These are phyloP conservation scores for Wickerhamomyces subpelliculosus DNA, from an alignment of 805 yeast genomes.

Conservation along the genomic window DNA sequence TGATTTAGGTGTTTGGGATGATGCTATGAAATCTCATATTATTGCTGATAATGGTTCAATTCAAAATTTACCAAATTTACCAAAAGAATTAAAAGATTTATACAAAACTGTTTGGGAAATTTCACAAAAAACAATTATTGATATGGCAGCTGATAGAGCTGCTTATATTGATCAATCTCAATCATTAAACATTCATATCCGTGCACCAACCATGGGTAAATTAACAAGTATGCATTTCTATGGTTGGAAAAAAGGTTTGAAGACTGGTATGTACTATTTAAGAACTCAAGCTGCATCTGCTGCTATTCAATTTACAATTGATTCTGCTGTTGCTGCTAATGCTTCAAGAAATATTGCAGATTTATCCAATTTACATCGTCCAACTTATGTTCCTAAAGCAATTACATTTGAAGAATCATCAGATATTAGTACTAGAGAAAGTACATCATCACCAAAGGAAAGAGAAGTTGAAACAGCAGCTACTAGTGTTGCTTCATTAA, in stretches of 20 bases:
- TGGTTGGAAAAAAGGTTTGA: slow-evolving; percentile 94
- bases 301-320: slow-evolving; percentile 86
- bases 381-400: slow-evolving; percentile 26
- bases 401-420: slow-evolving; percentile 11
- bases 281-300: slow-evolving; percentile 96
- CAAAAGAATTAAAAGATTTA: slow-evolving; percentile 64
- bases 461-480: slow-evolving; percentile 28
- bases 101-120: slow-evolving; percentile 97
- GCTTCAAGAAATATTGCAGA: slow-evolving; percentile 52
- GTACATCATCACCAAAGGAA: slow-evolving; percentile 21
- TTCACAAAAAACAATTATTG: slow-evolving; percentile 77
- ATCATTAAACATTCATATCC: slow-evolving; percentile 79
- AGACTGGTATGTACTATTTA: slow-evolving; percentile 95
- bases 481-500: slow-evolving; percentile 32
- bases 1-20: slow-evolving; percentile 78
- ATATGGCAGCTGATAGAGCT: slow-evolving; percentile 78
- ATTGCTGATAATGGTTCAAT: slow-evolving; percentile 80
- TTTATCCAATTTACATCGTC: slow-evolving; percentile 29
- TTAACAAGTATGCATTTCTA: slow-evolving; percentile 94
- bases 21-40: slow-evolving; percentile 69
- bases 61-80: slow-evolving; percentile 67
- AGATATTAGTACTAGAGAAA: slow-evolving; percentile 14
- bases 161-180: slow-evolving; percentile 90
- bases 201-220: slow-evolving; percentile 89
- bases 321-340: slow-evolving; percentile 91